phyloP scores from a whole-genome alignment of 2,329 filamentous ascomycete genomes.

The Fonsecaea monophora region DNA sequence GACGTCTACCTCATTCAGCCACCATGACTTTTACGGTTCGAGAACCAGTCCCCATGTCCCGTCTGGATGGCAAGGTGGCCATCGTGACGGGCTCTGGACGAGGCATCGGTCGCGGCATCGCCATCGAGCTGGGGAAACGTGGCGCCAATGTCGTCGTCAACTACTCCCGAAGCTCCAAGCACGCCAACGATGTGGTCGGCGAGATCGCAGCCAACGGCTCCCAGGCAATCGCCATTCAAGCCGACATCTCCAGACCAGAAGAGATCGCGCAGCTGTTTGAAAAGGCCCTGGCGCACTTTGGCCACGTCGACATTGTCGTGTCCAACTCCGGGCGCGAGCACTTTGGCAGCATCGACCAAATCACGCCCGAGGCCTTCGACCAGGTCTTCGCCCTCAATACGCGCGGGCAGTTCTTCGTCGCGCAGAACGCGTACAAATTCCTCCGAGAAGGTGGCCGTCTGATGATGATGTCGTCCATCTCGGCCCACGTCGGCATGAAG shows the following conservation, averaged over 20 bases:
- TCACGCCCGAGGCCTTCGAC: conserved; percentile 66
- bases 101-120: conserved; percentile 46
- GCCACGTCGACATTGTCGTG: conserved; percentile 70
- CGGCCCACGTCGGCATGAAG: conserved; percentile 67
- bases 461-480: conserved; percentile 62
- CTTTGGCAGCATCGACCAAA: conserved; percentile 65
- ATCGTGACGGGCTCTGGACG: conserved; percentile 42
- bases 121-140: conserved; percentile 44
- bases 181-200: conserved; percentile 42
- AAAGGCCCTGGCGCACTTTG: conserved; percentile 58
- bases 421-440: conserved; percentile 74
- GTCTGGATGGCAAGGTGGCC: conserved; percentile 54
- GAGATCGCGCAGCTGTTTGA: conserved; percentile 53
- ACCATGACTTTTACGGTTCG: conserved; percentile 22
- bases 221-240: conserved; percentile 56
- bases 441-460: conserved; percentile 72
- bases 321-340: conserved; percentile 53
- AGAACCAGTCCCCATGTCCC: conserved; percentile 31
- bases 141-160: conserved; percentile 48
- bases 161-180: conserved; percentile 51
- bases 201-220: conserved; percentile 33
- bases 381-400: conserved; percentile 67
- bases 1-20: not conserved
- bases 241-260: conserved; percentile 45
- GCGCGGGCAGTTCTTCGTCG: conserved; percentile 68